Percentiles rank a stretch among this genome's conserved stretches.
Conservation (phyloP, 1,139 yeast genomes). For the Geotrichum candidum region DNA sequence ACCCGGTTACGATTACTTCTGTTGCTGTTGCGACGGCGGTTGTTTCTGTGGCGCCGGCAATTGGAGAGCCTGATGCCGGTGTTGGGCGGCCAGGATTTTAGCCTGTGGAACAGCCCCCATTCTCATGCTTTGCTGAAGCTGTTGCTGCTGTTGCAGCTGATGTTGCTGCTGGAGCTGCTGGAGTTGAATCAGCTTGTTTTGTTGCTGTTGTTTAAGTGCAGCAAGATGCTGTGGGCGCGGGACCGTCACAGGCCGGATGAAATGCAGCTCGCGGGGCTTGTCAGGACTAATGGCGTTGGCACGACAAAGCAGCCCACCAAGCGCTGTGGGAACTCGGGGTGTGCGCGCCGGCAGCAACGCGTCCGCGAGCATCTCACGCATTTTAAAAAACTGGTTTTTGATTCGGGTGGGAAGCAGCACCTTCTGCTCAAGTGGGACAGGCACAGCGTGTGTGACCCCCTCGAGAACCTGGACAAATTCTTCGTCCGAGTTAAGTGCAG, state of each 20-base stretch:
- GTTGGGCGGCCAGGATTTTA: background rate
- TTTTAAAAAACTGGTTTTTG: constrained; percentile 65
- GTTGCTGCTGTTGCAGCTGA: constrained; percentile 31
- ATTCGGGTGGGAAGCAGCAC: constrained; percentile 63
- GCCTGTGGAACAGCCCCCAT: background rate
- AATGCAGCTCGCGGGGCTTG: constrained; percentile 10
- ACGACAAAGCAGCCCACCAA: constrained; percentile 16
- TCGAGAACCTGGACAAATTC: constrained; percentile 86
- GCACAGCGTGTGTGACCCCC: constrained; percentile 73
- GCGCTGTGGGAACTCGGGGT: constrained; percentile 1
- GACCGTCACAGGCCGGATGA: constrained; percentile 11
- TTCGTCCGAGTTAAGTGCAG: constrained; percentile 58
- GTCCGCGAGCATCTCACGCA: constrained; percentile 46
- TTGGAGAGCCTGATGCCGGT: constrained; percentile 23
- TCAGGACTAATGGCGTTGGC: constrained; percentile 11
- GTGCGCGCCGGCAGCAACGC: constrained; percentile 25
- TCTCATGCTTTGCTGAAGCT: constrained; percentile 1
- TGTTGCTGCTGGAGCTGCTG: constrained; percentile 32
- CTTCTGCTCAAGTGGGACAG: constrained; percentile 74
- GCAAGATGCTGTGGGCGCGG: constrained; percentile 22
- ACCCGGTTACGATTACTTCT: constrained; percentile 22
- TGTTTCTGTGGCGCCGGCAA: constrained; percentile 33
- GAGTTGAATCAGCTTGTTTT: constrained; percentile 4
- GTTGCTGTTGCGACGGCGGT: constrained; percentile 29
- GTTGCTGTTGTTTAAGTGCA: constrained; percentile 35